phyloP scores from a whole-genome alignment of 2,329 filamentous ascomycete genomes.

The Drechslerella coelobrocha region DNA sequence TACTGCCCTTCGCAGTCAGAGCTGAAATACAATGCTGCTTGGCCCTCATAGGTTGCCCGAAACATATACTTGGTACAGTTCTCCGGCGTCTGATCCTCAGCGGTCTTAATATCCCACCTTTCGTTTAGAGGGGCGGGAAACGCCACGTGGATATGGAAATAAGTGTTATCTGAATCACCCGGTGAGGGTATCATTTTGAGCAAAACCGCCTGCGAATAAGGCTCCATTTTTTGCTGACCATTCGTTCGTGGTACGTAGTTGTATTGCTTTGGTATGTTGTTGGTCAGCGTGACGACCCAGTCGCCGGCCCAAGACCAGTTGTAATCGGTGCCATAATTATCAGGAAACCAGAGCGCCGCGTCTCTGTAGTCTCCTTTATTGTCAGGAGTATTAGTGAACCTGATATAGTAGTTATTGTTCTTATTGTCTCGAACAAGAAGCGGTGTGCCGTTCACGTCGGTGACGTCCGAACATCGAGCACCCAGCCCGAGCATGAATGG shows the following conservation, averaged over 20 bases:
- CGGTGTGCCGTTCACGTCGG: not conserved
- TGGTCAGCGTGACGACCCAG: not conserved
- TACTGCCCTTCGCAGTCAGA: not conserved
- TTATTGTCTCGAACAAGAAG: constrained; percentile 4
- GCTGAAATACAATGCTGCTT: constrained; percentile 5
- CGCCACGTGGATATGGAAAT: constrained; percentile 1
- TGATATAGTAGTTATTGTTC: not conserved
- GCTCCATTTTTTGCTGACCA: not conserved
- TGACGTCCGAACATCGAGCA: no score
- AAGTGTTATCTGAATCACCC: constrained; percentile 1
- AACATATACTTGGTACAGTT: not conserved
- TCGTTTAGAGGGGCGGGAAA: not conserved
- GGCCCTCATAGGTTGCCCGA: not conserved
- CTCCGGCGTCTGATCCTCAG: not conserved
- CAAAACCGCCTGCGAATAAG: not conserved
- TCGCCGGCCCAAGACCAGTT: not conserved
- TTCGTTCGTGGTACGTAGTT: no score
- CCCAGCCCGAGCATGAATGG: constrained; percentile 2
- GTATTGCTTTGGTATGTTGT: no score
- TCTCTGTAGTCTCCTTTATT: not conserved
- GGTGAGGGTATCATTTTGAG: not conserved
- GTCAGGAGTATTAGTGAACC: not conserved
- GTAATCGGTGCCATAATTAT: no score
- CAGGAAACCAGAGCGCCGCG: not conserved
- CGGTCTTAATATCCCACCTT: not conserved